Conservation (phyloP, 805 yeast genomes). For the Torulaspora delbrueckii region DNA sequence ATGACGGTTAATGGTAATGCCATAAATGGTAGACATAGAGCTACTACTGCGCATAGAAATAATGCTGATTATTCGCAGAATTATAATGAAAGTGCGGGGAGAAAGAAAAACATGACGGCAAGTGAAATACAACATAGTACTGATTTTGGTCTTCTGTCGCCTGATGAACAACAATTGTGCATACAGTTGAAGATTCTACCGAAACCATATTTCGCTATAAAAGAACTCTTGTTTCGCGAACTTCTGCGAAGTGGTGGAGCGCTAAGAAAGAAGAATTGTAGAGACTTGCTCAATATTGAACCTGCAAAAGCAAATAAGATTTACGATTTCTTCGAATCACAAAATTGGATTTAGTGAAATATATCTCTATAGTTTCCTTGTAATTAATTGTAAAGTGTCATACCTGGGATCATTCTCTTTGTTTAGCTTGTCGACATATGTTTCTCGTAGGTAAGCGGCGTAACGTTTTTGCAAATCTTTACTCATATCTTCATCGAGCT, state of each 20-base stretch:
- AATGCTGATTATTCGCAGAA: constrained; percentile 27
- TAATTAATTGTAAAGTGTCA: constrained; percentile 31
- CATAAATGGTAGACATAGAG: constrained; percentile 27
- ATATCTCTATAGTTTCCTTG: constrained; percentile 27
- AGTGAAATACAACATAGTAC: constrained; percentile 71
- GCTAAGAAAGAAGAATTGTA: constrained; percentile 77
- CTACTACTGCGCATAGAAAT: constrained; percentile 28
- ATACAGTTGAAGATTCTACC: constrained; percentile 80
- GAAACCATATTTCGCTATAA: constrained; percentile 89
- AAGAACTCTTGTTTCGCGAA: constrained; percentile 83
- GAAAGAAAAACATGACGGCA: constrained; percentile 45
- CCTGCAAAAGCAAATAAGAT: constrained; percentile 80
- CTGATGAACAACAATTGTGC: constrained; percentile 86
- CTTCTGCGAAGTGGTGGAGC: constrained; percentile 79
- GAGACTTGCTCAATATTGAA: constrained; percentile 79
- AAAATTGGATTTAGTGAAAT: constrained; percentile 65
- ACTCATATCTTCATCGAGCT: constrained; percentile 35
- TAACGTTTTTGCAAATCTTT: constrained; percentile 36
- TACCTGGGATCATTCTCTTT: constrained; percentile 28
- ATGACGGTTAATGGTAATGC: constrained; percentile 23
- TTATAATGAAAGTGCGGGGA: constrained; percentile 27
- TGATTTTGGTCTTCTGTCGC: constrained; percentile 75
- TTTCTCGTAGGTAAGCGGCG: constrained; percentile 32
- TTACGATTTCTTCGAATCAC: constrained; percentile 87
- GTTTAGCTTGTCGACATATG: constrained; percentile 30